A percentile compares a stretch with the other conserved stretches of the same genome.
Conservation (phyloP, 164 flowering plant genomes). For the Stephania cephalantha region DNA sequence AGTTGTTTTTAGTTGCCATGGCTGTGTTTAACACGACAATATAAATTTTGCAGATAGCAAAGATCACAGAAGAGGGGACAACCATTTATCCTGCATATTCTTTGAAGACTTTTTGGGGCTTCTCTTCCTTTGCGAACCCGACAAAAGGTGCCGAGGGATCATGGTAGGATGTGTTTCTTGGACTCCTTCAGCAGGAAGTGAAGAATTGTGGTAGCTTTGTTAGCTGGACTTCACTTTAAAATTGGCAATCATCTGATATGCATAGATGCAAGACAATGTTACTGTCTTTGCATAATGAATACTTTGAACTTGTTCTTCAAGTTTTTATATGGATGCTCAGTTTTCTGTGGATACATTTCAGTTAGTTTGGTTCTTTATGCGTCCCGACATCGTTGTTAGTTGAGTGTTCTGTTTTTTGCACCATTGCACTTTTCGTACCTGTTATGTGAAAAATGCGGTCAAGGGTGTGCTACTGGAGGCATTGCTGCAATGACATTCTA, state of each 20-base stretch:
- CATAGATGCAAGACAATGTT: not conserved
- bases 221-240: not conserved
- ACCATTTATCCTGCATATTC: conserved; percentile 61
- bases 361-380: no score
- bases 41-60: conserved; percentile 58
- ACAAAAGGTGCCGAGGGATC: conserved; percentile 76
- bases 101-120: conserved; percentile 80
- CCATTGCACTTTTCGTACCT: no score
- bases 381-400: no score
- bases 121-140: conserved; percentile 69
- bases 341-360: not conserved
- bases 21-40: not conserved
- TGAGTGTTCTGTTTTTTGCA: no score
- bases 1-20: no score
- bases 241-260: not conserved
- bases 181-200: conserved; percentile 66
- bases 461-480: no score
- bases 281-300: conserved; percentile 1
- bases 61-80: conserved; percentile 74
- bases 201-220: conserved; percentile 67
- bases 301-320: not conserved
- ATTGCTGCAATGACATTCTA: no score
- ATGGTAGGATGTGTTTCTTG: conserved; percentile 45
- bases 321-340: conserved; percentile 3
- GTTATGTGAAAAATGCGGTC: no score